These are phyloP conservation scores for Claviceps paspali DNA, from an alignment of 2,329 filamentous ascomycete genomes.

Conservation along the genomic window DNA sequence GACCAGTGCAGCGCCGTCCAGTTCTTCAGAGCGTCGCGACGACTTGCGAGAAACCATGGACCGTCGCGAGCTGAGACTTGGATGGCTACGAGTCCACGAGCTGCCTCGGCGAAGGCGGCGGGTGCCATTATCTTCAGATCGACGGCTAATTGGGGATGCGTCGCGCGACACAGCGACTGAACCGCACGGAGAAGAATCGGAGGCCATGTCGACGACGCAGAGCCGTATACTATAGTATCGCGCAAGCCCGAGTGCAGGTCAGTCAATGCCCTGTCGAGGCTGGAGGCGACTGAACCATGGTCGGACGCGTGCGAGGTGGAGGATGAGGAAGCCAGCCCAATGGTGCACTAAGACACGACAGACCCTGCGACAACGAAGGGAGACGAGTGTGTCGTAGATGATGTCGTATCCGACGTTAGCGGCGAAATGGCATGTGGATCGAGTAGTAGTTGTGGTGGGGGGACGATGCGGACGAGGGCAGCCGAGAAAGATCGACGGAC, in stretches of 20 bases:
- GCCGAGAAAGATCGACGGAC: neutral
- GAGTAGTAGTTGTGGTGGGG: conserved; percentile 10
- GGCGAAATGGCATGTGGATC: conserved; percentile 11
- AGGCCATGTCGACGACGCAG: conserved; percentile 17
- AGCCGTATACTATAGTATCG: conserved; percentile 2
- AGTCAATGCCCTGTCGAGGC: conserved; percentile 15
- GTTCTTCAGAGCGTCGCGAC: conserved; percentile 29
- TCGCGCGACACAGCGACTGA: conserved; percentile 22
- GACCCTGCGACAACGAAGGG: neutral
- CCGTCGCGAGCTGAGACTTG: conserved; percentile 18
- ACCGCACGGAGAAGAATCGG: conserved; percentile 22
- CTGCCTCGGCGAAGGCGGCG: conserved; percentile 20
- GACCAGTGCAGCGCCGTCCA: conserved; percentile 35
- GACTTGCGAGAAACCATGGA: conserved; percentile 18
- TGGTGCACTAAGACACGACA: conserved; percentile 2
- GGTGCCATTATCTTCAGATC: conserved; percentile 15
- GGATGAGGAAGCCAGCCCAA: conserved; percentile 6
- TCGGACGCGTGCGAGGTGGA: conserved; percentile 6
- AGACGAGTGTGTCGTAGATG: neutral
- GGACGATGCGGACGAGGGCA: conserved; percentile 7
- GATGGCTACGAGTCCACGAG: conserved; percentile 14
- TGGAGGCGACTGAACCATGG: conserved; percentile 8
- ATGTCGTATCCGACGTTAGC: conserved; percentile 7
- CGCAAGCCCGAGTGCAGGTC: conserved; percentile 8
- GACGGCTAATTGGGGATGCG: conserved; percentile 20